These are phyloP conservation scores for Blumeriella jaapii DNA, from an alignment of 2,329 filamentous ascomycete genomes.

Conservation along the genomic window DNA sequence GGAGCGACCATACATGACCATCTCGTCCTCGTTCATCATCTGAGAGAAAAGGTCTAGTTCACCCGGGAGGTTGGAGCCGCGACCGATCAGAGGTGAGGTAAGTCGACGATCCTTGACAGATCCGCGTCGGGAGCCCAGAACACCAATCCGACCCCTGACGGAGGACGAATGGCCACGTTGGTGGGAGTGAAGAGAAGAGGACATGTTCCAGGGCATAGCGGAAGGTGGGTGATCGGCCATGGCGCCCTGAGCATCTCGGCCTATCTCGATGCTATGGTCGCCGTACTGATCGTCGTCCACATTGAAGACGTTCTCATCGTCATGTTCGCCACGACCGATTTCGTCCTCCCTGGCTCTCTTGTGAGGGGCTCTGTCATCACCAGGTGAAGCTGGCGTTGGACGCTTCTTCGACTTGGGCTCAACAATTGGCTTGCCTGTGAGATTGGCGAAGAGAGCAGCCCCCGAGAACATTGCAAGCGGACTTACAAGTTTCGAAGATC, in stretches of 20 bases:
- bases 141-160: slow-evolving; percentile 8
- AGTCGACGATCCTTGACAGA: slow-evolving; percentile 32
- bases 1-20: slow-evolving; percentile 20
- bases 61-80: slow-evolving; percentile 25
- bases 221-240: slow-evolving; percentile 57
- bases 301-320: slow-evolving; percentile 9
- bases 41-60: slow-evolving; percentile 19
- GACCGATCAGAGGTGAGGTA: slow-evolving; percentile 47
- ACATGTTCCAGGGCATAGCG: slow-evolving; percentile 59
- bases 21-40: slow-evolving; percentile 14
- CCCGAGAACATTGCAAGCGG: slow-evolving; percentile 50
- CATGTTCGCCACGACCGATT: slow-evolving; percentile 26
- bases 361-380: slow-evolving; percentile 17
- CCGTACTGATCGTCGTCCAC: slow-evolving; percentile 3
- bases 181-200: slow-evolving; percentile 42
- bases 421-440: slow-evolving; percentile 11
- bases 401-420: slow-evolving; percentile 4
- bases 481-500: slow-evolving; percentile 28
- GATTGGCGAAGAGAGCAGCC: slow-evolving; percentile 35
- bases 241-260: slow-evolving; percentile 52
- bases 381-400: slow-evolving; percentile 12
- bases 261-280: slow-evolving; percentile 49
- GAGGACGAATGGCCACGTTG: slow-evolving; percentile 28
- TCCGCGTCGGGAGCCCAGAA: slow-evolving; percentile 9
- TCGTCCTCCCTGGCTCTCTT: slow-evolving; percentile 31